phyloP scores from a whole-genome alignment of 2,329 filamentous ascomycete genomes.

The Coniochaeta prunicola region DNA sequence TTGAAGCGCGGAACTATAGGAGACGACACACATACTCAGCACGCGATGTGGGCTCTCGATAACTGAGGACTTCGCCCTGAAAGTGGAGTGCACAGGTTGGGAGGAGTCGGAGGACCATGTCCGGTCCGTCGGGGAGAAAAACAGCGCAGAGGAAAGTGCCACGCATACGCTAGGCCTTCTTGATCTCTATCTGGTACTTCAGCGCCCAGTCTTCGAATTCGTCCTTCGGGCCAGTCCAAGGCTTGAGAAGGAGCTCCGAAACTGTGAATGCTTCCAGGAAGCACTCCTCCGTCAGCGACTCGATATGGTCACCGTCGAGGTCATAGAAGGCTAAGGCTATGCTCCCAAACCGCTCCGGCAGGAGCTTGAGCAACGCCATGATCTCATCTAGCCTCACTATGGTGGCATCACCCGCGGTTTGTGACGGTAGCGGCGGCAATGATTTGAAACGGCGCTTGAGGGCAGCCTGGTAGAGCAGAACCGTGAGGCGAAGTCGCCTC shows the following conservation, averaged over 20 bases:
- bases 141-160: slow-evolving; percentile 18
- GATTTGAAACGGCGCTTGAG: slow-evolving; percentile 62
- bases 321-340: slow-evolving; percentile 68
- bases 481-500: slow-evolving; percentile 59
- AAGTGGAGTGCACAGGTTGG: slow-evolving; percentile 45
- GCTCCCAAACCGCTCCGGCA: slow-evolving; percentile 65
- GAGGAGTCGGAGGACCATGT: too few relatives aligned
- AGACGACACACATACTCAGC: not conserved
- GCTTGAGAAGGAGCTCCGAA: slow-evolving; percentile 45
- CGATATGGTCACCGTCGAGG: slow-evolving; percentile 51
- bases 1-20: too few relatives aligned
- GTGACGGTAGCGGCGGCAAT: slow-evolving; percentile 23
- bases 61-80: slow-evolving; percentile 44
- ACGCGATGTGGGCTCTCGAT: slow-evolving; percentile 24
- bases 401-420: slow-evolving; percentile 15
- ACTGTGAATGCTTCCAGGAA: slow-evolving; percentile 51
- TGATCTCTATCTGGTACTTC: slow-evolving; percentile 46
- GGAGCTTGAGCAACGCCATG: slow-evolving; percentile 44
- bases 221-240: slow-evolving; percentile 61
- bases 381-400: slow-evolving; percentile 46
- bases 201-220: slow-evolving; percentile 74
- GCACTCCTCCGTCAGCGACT: slow-evolving; percentile 49
- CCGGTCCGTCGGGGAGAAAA: not conserved
- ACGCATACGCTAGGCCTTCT: slow-evolving; percentile 22
- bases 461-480: slow-evolving; percentile 61